Conservation (phyloP, 768 basidiomycete species). For the Coprinellus micaceus region DNA sequence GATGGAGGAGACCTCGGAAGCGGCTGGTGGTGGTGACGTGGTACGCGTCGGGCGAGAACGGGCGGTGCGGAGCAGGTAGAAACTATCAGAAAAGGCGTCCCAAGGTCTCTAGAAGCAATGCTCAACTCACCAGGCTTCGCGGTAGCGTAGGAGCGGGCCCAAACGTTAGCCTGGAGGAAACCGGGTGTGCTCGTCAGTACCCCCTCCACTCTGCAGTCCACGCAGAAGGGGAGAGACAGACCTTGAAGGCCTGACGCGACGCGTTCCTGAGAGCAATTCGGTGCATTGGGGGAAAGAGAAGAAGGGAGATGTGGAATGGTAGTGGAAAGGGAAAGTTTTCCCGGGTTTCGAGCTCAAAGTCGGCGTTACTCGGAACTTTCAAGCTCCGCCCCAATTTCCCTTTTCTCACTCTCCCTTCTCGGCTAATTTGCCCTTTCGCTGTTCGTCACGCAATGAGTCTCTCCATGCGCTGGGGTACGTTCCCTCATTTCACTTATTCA, state of each 20-base stretch:
- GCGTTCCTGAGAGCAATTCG: constrained; percentile 83
- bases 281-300: constrained; percentile 61
- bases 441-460: constrained; percentile 21
- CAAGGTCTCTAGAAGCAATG: constrained; percentile 2
- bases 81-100: constrained; percentile 16
- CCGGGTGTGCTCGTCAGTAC: too few relatives aligned
- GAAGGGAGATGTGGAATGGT: constrained; percentile 37
- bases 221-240: constrained; percentile 29
- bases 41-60: constrained; percentile 23
- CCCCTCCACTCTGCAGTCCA: too few relatives aligned
- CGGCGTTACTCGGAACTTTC: constrained; percentile 50
- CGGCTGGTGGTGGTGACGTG: constrained; percentile 61
- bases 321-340: constrained; percentile 39
- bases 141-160: constrained; percentile 89
- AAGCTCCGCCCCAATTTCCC: constrained; percentile 35
- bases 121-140: constrained; percentile 86
- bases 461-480: constrained; percentile 32
- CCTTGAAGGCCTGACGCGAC: constrained; percentile 79
- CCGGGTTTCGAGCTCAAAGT: constrained; percentile 30
- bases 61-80: constrained; percentile 13
- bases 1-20: constrained; percentile 98
- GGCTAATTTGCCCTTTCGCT: constrained; percentile 5
- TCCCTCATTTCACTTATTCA: neutral
- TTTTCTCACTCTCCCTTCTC: constrained; percentile 23
- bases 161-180: constrained; percentile 38